A percentile compares a stretch with the other conserved stretches of the same genome.
Evolutionary conservation across 148 eudicot genomes (phyloP).

Genomic region (Rhododendron simsii): DNA sequence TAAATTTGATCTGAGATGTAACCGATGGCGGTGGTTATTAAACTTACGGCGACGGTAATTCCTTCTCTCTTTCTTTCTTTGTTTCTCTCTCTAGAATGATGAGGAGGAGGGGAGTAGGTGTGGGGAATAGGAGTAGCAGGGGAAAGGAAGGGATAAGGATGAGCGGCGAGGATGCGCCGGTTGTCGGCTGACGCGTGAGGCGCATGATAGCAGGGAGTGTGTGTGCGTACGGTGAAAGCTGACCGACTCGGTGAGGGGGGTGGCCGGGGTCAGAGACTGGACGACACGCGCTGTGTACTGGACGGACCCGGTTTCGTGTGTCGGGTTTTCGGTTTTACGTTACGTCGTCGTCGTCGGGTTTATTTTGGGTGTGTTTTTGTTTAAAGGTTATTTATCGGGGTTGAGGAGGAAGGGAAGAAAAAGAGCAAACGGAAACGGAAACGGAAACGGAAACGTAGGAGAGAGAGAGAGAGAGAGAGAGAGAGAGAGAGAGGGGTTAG

Average conservation of each 20-base stretch:
- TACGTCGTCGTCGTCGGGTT: background rate
- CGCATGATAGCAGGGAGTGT: constrained; percentile 5
- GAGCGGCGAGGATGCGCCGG: constrained; percentile 25
- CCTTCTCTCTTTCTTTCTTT: background rate
- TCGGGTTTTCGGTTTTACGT: background rate
- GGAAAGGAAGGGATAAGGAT: background rate
- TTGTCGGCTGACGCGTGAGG: constrained; percentile 8
- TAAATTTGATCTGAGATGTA: background rate
- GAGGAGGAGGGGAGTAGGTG: background rate
- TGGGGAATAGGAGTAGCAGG: background rate
- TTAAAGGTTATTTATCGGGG: background rate
- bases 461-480: background rate
- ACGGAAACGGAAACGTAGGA: background rate
- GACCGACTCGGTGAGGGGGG: constrained; percentile 12
- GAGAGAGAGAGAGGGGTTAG: background rate
- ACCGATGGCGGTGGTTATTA: background rate
- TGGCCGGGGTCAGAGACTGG: constrained; percentile 10
- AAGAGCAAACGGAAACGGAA: background rate
- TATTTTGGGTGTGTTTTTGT: background rate
- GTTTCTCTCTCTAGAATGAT: background rate
- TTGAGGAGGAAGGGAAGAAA: background rate
- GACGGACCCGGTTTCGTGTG: background rate
- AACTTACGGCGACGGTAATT: background rate
- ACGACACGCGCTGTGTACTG: background rate
- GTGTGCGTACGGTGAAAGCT: constrained; percentile 10